These are phyloP conservation scores for Stenogyne calaminthoides DNA, from an alignment of 305 asterid species.

Conservation along the genomic window DNA sequence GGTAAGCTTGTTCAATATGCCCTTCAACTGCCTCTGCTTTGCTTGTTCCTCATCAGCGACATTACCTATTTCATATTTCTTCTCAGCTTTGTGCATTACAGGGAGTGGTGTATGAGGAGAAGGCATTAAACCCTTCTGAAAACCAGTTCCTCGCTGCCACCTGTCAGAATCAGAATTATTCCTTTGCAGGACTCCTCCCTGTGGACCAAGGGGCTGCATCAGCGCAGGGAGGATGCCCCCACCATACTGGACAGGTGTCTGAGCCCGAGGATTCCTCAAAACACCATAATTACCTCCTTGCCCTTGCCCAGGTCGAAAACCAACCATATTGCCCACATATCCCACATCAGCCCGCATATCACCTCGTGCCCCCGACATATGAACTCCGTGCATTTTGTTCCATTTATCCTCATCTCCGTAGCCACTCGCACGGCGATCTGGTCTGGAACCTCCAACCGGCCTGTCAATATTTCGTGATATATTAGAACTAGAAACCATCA, in stretches of 20 bases:
- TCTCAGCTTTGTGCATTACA: slow-evolving; percentile 79
- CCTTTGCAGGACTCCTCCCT: slow-evolving; percentile 49
- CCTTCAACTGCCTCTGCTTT: slow-evolving; percentile 77
- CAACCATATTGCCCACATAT: slow-evolving; percentile 32
- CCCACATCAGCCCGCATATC: slow-evolving; percentile 42
- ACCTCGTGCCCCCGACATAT: slow-evolving; percentile 43
- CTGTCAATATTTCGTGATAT: slow-evolving; percentile 54
- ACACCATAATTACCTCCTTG: slow-evolving; percentile 52
- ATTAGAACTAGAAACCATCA: slow-evolving; percentile 40
- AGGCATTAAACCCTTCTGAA: slow-evolving; percentile 54
- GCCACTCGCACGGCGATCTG: slow-evolving; percentile 63
- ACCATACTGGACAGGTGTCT: slow-evolving; percentile 43
- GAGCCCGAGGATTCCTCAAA: slow-evolving; percentile 54
- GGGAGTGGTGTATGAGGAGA: slow-evolving; percentile 56
- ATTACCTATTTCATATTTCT: slow-evolving; percentile 64
- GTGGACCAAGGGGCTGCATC: slow-evolving; percentile 49
- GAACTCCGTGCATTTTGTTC: slow-evolving; percentile 45
- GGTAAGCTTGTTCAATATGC: slow-evolving; percentile 78
- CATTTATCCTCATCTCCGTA: slow-evolving; percentile 56
- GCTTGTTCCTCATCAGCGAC: slow-evolving; percentile 68
- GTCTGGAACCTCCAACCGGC: slow-evolving; percentile 48
- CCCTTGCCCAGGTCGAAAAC: slow-evolving; percentile 49
- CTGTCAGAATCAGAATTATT: slow-evolving; percentile 54
- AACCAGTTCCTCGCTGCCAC: slow-evolving; percentile 65
- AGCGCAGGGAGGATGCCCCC: slow-evolving; percentile 58